Base-by-base conservation (phyloP, 2,329 filamentous ascomycete species). In the Aspergillus clavatus region DNA sequence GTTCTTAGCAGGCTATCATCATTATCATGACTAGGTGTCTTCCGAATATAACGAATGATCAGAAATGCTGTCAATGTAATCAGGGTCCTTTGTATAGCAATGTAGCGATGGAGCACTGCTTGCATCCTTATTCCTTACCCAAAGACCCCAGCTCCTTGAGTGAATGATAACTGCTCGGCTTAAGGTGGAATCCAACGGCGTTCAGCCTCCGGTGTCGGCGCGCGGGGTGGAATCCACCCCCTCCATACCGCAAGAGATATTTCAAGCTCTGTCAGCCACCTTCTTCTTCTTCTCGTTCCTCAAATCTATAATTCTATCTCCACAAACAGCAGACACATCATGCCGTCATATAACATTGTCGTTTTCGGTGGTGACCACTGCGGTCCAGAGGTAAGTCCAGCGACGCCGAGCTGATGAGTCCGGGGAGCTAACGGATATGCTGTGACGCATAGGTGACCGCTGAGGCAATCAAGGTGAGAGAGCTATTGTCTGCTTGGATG, bases 361-460 rank as follows among this genome's bases (percentile, higher is more conserved):
- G 85, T 91, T 47, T 87, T 91, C 67, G 85, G 71, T 42, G 87
- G 87, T 62, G 89, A 94, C 74, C 87, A 93, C 70, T 88, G 84
- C 62, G 87, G 88, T 67, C 88, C 88, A 1, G 87, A 94, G 81
- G 87, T 89, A 70, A 59, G 79, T 61, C 52, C n/a, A n/a, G 12
- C 12, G 5, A 18, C 38, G 27, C 6, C 4, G 7, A 29, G 27
- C 24, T 36, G 16, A 26, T 11, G 10, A 10, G 31, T 35, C 31
- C n/a, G 18, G 10, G 19, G 23, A 45, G 44, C 47, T 54, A 42
- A 42, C 41, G 29, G 19, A 16, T 37, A 41, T 38, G 46, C 38
- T 27, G 38, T 36, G 7, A 40, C 42, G 7, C 40, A 39, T 54
- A 87, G 87, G 87, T 95, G 53, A 83, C 89, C 46, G 81, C 82